Evolutionary conservation across 108 stramenopile genomes (phyloP).

Genomic region (Aurantiochytrium sp.): DNA sequence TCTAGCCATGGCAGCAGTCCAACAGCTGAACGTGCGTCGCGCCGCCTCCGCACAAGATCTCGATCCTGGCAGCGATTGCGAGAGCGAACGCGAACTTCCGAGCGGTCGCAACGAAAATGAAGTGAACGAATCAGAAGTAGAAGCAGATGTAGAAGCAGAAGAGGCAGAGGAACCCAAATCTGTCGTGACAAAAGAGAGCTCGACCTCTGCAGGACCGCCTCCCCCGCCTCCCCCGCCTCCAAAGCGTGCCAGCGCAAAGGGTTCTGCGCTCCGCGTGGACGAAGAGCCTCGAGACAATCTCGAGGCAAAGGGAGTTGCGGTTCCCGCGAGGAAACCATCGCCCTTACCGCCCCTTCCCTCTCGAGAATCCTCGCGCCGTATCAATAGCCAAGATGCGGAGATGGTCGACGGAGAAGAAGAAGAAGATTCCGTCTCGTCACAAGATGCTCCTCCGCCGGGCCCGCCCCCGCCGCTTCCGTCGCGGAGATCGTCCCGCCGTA

Average conservation of each 20-base stretch:
- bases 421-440: neutral
- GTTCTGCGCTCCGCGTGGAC: neutral
- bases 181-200: neutral
- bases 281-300: no score
- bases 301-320: no score
- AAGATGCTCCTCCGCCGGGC: no score
- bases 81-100: neutral
- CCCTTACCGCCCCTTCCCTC: neutral
- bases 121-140: no score
- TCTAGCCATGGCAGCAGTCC: neutral
- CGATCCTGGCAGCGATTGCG: neutral
- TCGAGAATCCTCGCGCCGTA: neutral
- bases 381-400: neutral
- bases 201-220: neutral
- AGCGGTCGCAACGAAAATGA: no score
- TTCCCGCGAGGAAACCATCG: neutral
- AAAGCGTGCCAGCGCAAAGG: neutral
- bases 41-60: neutral
- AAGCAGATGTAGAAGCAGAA: neutral
- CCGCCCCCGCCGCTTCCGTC: neutral
- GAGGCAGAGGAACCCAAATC: neutral
- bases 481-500: neutral
- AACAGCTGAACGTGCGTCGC: neutral
- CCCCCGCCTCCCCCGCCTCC: neutral
- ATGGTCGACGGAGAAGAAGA: neutral